Conservation (phyloP, 2,329 filamentous ascomycete species). For the Emericellopsis atlantica region DNA sequence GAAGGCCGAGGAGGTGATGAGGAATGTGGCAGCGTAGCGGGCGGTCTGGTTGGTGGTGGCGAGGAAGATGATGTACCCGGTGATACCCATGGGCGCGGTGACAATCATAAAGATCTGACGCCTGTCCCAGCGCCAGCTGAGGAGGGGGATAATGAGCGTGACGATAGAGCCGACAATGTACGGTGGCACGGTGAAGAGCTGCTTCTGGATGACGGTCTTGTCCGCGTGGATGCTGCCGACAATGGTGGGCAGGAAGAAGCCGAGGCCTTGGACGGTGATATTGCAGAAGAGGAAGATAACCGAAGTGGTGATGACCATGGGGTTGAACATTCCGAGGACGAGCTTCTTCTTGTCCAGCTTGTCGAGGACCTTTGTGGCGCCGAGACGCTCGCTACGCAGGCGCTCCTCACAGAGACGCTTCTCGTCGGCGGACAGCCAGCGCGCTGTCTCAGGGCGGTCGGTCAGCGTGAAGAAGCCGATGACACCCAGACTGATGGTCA, state of each 20-base stretch:
- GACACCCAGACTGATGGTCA: constrained; percentile 24
- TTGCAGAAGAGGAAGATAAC: constrained; percentile 51
- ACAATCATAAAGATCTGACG: constrained; percentile 48
- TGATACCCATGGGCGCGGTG: constrained; percentile 46
- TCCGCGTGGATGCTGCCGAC: constrained; percentile 53
- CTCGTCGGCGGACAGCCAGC: constrained; percentile 44
- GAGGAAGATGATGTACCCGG: constrained; percentile 59
- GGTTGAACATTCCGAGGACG: constrained; percentile 48
- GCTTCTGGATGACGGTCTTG: constrained; percentile 42
- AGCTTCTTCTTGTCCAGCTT: constrained; percentile 46
- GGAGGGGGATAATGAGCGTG: constrained; percentile 42
- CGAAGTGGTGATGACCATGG: constrained; percentile 32
- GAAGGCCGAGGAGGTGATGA: constrained; percentile 50
- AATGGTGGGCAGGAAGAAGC: constrained; percentile 59
- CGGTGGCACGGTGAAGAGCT: constrained; percentile 57
- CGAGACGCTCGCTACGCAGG: constrained; percentile 55
- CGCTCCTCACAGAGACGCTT: constrained; percentile 41
- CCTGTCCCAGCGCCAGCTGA: constrained; percentile 45
- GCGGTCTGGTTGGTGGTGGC: constrained; percentile 33
- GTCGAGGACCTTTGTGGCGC: constrained; percentile 49
- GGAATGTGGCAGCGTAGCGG: constrained; percentile 55
- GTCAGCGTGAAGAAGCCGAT: constrained; percentile 20
- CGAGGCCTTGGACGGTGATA: constrained; percentile 57
- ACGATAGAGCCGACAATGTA: constrained; percentile 55
- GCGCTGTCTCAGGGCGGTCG: constrained; percentile 35